Evolutionary conservation across 2,329 filamentous ascomycete species (phyloP), one percentile per base, ranked within the genome.

Genomic region (Phaeosphaeriaceae sp.): DNA sequence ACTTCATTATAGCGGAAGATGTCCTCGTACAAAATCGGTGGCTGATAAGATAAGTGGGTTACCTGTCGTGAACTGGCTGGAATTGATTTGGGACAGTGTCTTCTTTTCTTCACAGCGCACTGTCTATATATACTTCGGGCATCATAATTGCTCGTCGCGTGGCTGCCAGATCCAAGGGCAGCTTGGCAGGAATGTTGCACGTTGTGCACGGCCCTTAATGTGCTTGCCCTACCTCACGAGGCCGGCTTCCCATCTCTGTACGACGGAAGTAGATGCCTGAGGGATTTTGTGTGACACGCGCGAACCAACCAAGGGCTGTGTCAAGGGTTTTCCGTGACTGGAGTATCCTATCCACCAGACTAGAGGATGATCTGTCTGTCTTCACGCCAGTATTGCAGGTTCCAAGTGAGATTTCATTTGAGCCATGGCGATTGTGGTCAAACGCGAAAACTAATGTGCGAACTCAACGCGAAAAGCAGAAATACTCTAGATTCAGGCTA

Each of bases 1-100:
- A 17, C 41, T 60, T 62, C 60, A 62, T 62, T 3, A n/a, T 56
- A 17, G 25, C 3, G 31, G 13, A 13, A 36, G 31, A 15, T 36
- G 6, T 7, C 7, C 3, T 36, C 6, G 7, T 13, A 3, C 31
- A 13, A 36, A 13, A 36, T 36, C 6, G 6, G 31, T 13, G 11
- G 31, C 13, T 3, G 31, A 36, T 15, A 13, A 11, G 31, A 13
- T 36, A 7, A 3, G 11, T 15, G 3, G 31, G 13, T n/a, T n/a
- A 15, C 3, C 11, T 36, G 3, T 36, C 31, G 31, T 36, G 6
- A 11, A 3, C 31, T 13, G 31, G 11, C 9, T 27, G 9, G 4
- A 27, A 27, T 4, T 27, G 9, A 27, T 27, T 9, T 9, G 25
- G 25, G 25, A 27, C 25, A 27, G 25, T 27, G 9, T 4, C 5